Conservation (phyloP, 345 rosid species). For the Atalantia buxifolia region DNA sequence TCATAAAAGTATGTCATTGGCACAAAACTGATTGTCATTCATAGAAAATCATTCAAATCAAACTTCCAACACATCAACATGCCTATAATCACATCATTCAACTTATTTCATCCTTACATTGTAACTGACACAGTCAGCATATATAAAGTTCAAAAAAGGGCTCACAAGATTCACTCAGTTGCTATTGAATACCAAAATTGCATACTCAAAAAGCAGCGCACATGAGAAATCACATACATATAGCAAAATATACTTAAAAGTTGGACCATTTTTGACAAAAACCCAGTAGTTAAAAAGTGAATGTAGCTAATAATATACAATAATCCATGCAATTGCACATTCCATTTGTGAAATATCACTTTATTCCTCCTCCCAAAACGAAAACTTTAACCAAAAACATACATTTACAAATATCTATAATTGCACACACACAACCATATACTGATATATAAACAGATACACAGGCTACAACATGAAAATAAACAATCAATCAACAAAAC, state of each 20-base stretch:
- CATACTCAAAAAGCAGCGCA: constrained; percentile 20
- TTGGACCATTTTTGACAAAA: constrained; percentile 3
- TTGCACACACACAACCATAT: not conserved
- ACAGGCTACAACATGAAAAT: not conserved
- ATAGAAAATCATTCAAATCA: constrained; percentile 6
- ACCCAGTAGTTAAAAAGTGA: constrained; percentile 20
- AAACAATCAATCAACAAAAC: constrained; percentile 1
- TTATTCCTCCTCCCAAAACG: constrained; percentile 3
- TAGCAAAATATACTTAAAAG: not conserved
- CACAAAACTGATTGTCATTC: not conserved
- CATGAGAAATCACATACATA: not conserved
- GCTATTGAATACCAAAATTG: not conserved
- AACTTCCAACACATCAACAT: not conserved
- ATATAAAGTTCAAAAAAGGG: not conserved
- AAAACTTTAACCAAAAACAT: not conserved
- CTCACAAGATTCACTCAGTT: constrained; percentile 5
- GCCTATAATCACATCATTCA: constrained; percentile 13
- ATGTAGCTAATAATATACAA: constrained; percentile 23
- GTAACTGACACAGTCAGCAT: constrained; percentile 1
- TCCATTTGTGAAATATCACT: constrained; percentile 19
- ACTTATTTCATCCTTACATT: not conserved
- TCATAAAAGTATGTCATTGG: not conserved
- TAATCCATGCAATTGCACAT: constrained; percentile 10
- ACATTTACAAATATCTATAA: not conserved
- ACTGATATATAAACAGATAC: not conserved